These are phyloP conservation scores for Purpureocillium takamizusanense DNA, from an alignment of 2,329 filamentous ascomycete species.

Conservation along the genomic window DNA sequence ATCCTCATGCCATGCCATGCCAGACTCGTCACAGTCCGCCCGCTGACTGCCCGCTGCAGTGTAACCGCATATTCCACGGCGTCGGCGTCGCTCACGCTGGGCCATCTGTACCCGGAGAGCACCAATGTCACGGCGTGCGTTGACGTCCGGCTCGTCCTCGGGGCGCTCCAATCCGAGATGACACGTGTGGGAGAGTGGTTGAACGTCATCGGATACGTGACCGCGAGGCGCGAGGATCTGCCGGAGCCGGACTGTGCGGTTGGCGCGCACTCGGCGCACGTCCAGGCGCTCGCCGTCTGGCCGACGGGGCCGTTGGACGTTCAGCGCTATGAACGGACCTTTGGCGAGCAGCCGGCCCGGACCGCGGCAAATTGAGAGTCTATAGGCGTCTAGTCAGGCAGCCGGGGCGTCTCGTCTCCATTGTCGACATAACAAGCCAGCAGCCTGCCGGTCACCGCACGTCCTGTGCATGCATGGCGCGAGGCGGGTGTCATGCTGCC, in stretches of 20 bases:
- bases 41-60: slow-evolving; percentile 25
- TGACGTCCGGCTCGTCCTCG: slow-evolving; percentile 63
- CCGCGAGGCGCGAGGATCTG: slow-evolving; percentile 12
- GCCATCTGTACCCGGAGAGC: slow-evolving; percentile 52
- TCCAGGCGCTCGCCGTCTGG: slow-evolving; percentile 76
- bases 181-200: slow-evolving; percentile 75
- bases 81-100: slow-evolving; percentile 55
- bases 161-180: slow-evolving; percentile 52
- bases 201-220: slow-evolving; percentile 78
- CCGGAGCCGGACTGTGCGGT: slow-evolving; percentile 1
- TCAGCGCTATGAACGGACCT: slow-evolving; percentile 57
- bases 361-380: no score
- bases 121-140: slow-evolving; percentile 46
- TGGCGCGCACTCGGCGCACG: slow-evolving; percentile 20
- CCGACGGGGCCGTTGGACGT: slow-evolving; percentile 64
- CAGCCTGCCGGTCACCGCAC: no score
- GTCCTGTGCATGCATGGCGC: no score
- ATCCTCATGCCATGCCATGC: no score
- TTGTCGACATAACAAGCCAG: no score
- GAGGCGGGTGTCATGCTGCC: no score
- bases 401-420: no score
- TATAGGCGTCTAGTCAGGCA: no score
- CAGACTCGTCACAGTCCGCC: background rate
- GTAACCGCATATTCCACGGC: slow-evolving; percentile 40
- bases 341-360: slow-evolving; percentile 24